Conservation (phyloP, 2,329 filamentous ascomycete species). For the Claviceps quebecensis region DNA sequence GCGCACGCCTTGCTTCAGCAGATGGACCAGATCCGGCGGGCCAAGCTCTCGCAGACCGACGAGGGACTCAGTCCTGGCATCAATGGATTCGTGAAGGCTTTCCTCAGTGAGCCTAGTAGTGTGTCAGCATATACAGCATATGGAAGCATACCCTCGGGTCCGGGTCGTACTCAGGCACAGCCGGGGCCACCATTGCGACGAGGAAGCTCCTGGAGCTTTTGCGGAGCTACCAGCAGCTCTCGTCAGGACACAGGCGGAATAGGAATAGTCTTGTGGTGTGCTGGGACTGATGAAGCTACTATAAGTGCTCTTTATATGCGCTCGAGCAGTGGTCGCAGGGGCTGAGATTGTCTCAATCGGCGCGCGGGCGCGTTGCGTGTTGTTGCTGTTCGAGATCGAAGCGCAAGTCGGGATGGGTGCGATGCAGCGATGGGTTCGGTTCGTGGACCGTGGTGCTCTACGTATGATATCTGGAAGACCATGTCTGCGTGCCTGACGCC, state of each 20-base stretch:
- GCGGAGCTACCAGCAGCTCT: background rate
- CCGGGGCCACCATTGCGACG: constrained; percentile 54
- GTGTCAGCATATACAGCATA: constrained; percentile 10
- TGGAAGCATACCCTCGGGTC: background rate
- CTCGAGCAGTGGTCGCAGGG: background rate
- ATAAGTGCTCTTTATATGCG: background rate
- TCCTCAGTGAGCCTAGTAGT: constrained; percentile 74
- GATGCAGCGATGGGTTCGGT: too few species aligned
- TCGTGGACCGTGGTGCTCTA: too few species aligned
- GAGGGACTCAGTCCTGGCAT: constrained; percentile 81
- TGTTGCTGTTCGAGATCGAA: too few species aligned
- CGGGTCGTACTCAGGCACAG: constrained; percentile 54
- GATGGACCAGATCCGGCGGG: constrained; percentile 87
- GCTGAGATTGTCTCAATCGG: background rate
- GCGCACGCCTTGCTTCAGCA: constrained; percentile 60
- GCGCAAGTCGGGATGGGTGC: too few species aligned
- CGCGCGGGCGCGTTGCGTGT: background rate
- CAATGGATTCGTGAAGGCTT: constrained; percentile 78
- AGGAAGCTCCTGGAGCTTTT: constrained; percentile 6
- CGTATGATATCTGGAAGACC: too few species aligned
- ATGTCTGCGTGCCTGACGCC: too few species aligned
- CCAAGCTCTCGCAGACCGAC: constrained; percentile 80
- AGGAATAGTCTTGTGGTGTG: background rate
- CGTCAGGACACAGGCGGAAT: background rate
- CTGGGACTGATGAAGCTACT: background rate